A percentile compares a stretch with the other conserved stretches of the same genome.
phyloP scores from a whole-genome alignment of 352 stramenopile species.

The Pythium angustatum region DNA sequence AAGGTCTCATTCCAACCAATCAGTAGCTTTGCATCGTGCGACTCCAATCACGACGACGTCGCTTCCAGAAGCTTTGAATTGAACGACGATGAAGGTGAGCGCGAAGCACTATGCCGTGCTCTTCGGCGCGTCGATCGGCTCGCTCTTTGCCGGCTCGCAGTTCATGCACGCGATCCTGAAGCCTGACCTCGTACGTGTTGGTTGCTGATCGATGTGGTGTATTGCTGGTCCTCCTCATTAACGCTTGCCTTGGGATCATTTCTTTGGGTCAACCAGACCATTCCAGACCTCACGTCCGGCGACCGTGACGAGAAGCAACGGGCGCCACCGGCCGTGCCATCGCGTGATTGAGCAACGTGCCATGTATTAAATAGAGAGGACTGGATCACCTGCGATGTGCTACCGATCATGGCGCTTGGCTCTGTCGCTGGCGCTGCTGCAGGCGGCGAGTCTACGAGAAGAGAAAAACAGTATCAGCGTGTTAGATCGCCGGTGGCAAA shows the following conservation, averaged over 20 bases:
- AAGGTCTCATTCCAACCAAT: constrained; percentile 7
- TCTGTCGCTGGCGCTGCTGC: constrained; percentile 53
- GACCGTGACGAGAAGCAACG: constrained; percentile 28
- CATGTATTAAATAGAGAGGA: constrained; percentile 25
- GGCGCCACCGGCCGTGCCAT: neutral
- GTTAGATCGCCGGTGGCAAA: too few species aligned
- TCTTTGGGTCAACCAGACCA: constrained; percentile 37
- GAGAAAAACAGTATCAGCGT: neutral
- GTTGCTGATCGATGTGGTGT: neutral
- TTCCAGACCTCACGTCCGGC: constrained; percentile 36
- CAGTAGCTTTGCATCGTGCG: neutral
- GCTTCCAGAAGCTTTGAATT: neutral
- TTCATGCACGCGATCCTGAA: constrained; percentile 85
- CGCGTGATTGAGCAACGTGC: neutral
- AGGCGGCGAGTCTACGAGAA: constrained; percentile 43
- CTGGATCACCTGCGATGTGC: neutral
- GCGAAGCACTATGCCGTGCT: constrained; percentile 77
- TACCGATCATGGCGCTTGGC: constrained; percentile 23
- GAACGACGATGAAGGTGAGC: constrained; percentile 52
- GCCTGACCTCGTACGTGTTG: constrained; percentile 64
- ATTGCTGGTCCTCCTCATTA: neutral
- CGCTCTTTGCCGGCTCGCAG: constrained; percentile 81
- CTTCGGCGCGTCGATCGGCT: constrained; percentile 69
- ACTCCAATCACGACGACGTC: neutral
- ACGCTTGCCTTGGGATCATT: neutral